A percentile compares a stretch with the other conserved stretches of the same genome.
phyloP scores from a whole-genome alignment of 768 basidiomycete species.

The Strobilomyces echinocephalus region DNA sequence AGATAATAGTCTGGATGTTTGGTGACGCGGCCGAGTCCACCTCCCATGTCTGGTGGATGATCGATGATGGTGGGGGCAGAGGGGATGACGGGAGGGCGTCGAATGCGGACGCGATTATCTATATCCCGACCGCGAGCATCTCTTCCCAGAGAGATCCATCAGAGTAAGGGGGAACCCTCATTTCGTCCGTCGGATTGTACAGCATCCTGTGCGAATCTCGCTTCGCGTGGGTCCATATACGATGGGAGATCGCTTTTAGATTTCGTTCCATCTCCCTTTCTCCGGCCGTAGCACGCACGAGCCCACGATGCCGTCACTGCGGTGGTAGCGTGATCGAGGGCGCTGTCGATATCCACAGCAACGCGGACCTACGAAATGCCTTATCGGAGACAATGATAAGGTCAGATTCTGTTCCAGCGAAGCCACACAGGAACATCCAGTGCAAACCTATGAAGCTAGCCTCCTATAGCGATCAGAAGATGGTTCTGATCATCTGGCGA shows the following conservation, averaged over 20 bases:
- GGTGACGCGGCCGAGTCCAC: conserved; percentile 5
- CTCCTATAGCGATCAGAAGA: too few relatives aligned
- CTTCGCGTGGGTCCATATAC: conserved; percentile 2
- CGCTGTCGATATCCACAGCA: conserved; percentile 16
- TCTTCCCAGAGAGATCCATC: conserved; percentile 18
- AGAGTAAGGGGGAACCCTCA: neutral
- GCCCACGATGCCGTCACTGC: neutral
- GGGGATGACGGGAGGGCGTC: neutral
- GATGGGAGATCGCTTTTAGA: neutral
- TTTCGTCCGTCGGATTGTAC: neutral
- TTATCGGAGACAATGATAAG: conserved; percentile 6
- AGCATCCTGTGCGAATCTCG: conserved; percentile 10
- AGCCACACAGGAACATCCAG: neutral
- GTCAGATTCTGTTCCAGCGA: conserved; percentile 6
- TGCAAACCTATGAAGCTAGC: neutral
- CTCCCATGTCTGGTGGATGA: conserved; percentile 8
- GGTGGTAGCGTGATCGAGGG: neutral
- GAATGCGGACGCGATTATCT: conserved; percentile 14
- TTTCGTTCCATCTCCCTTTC: neutral
- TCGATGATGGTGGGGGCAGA: neutral
- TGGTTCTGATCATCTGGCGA: too few relatives aligned
- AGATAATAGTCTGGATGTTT: conserved; percentile 12
- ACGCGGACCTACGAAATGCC: conserved; percentile 16
- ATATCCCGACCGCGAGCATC: conserved; percentile 10
- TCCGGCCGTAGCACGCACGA: conserved; percentile 1